Evolutionary conservation across 768 basidiomycete species (phyloP).

Genomic region (Trametes elegans): DNA sequence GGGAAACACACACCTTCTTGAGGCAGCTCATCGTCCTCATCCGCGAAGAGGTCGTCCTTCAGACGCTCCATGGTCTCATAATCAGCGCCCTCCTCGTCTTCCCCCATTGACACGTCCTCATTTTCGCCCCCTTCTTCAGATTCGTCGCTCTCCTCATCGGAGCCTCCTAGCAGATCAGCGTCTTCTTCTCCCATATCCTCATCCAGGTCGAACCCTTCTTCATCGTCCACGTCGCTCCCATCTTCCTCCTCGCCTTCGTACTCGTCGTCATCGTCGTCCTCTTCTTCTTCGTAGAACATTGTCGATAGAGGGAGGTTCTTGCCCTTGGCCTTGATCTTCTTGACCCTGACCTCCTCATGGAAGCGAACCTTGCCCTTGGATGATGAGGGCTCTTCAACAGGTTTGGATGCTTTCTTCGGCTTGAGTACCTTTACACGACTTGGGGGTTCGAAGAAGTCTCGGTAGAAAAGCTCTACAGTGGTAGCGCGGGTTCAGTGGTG

Average conservation of each 20-base stretch:
- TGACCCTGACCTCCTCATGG: constrained; percentile 77
- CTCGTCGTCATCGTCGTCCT: constrained; percentile 38
- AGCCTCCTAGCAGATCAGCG: constrained; percentile 31
- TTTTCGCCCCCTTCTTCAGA: constrained; percentile 25
- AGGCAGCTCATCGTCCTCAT: constrained; percentile 52
- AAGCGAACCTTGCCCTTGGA: constrained; percentile 64
- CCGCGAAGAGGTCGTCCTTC: constrained; percentile 78
- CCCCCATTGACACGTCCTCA: constrained; percentile 14
- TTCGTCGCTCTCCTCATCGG: constrained; percentile 24
- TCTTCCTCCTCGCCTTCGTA: constrained; percentile 26
- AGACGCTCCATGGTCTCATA: constrained; percentile 61
- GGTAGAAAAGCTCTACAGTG: constrained; percentile 58
- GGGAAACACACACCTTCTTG: constrained; percentile 16
- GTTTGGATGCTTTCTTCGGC: constrained; percentile 24
- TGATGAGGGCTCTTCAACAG: constrained; percentile 14
- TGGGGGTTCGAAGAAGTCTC: constrained; percentile 80
- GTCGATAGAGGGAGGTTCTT: constrained; percentile 56
- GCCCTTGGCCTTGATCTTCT: constrained; percentile 72
- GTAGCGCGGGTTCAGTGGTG: neutral
- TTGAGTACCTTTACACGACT: constrained; percentile 22
- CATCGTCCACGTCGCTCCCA: constrained; percentile 20
- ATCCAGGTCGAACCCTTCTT: constrained; percentile 28
- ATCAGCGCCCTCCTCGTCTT: constrained; percentile 25
- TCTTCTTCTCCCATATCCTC: constrained; percentile 33
- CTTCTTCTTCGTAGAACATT: constrained; percentile 42